These are phyloP conservation scores for Candida loeiensis DNA, from an alignment of 805 yeast species.

Conservation along the genomic window DNA sequence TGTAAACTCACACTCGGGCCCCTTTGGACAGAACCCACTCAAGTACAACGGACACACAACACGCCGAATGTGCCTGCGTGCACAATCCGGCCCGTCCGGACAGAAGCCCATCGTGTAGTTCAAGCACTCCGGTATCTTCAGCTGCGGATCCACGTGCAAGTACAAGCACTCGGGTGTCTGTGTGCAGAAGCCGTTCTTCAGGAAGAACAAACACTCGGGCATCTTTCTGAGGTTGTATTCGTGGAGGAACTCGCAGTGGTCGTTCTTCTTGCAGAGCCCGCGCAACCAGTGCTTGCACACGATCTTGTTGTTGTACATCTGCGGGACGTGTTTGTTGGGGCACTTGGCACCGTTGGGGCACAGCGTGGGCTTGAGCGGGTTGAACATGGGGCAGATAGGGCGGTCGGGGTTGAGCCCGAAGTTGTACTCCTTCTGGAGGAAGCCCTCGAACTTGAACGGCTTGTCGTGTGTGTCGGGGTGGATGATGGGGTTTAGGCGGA, in stretches of 20 bases:
- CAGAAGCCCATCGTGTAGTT: slow-evolving; percentile 88
- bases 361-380: slow-evolving; percentile 50
- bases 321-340: slow-evolving; percentile 76
- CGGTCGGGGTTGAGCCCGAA: slow-evolving; percentile 85
- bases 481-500: slow-evolving; percentile 35
- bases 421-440: slow-evolving; percentile 72
- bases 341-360: slow-evolving; percentile 88
- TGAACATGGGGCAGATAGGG: slow-evolving; percentile 76
- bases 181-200: slow-evolving; percentile 81
- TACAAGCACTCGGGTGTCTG: slow-evolving; percentile 93
- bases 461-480: slow-evolving; percentile 39
- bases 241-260: slow-evolving; percentile 92
- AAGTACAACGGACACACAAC: slow-evolving; percentile 74
- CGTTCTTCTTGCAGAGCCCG: slow-evolving; percentile 95
- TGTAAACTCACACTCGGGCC: slow-evolving; percentile 63
- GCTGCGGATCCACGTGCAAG: slow-evolving; percentile 84
- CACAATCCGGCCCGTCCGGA: slow-evolving; percentile 84
- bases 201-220: slow-evolving; percentile 93
- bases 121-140: slow-evolving; percentile 83
- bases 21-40: slow-evolving; percentile 52
- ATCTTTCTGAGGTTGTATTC: slow-evolving; percentile 90
- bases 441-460: slow-evolving; percentile 71
- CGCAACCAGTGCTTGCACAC: slow-evolving; percentile 98
- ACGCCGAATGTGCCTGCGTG: slow-evolving; percentile 73
- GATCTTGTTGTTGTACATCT: slow-evolving; percentile 51